A percentile compares a stretch with the other conserved stretches of the same genome.
These are phyloP conservation scores for Carnegiea gigantea DNA, from an alignment of 179 eudicot genomes.

Conservation along the genomic window DNA sequence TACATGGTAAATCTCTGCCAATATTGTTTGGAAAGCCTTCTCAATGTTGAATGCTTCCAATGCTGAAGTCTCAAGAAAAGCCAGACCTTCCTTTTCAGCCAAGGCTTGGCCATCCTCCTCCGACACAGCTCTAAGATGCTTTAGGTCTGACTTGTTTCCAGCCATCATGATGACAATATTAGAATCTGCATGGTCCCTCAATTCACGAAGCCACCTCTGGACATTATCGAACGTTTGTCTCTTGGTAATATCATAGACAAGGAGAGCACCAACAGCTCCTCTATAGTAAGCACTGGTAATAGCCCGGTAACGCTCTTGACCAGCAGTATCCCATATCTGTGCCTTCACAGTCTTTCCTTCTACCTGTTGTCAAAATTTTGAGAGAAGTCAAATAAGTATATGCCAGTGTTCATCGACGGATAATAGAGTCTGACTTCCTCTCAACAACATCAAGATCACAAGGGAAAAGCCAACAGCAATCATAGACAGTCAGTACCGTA, in stretches of 20 bases:
- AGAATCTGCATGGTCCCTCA: slow-evolving; percentile 92
- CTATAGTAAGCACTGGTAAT: slow-evolving; percentile 89
- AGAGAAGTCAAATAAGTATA: background rate
- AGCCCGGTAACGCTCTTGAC: slow-evolving; percentile 88
- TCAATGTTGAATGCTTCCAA: slow-evolving; percentile 83
- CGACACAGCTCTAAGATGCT: slow-evolving; percentile 70
- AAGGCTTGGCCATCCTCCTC: slow-evolving; percentile 69
- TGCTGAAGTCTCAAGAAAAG: slow-evolving; percentile 94
- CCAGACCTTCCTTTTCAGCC: slow-evolving; percentile 87
- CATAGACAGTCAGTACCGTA: background rate
- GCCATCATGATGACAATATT: slow-evolving; percentile 97
- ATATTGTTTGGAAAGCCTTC: slow-evolving; percentile 59
- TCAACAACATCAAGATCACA: background rate
- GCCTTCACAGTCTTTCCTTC: slow-evolving; percentile 90
- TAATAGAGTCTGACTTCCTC: background rate
- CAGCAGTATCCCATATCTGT: slow-evolving; percentile 94
- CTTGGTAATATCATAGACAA: slow-evolving; percentile 67
- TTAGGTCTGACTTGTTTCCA: slow-evolving; percentile 88
- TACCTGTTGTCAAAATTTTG: slow-evolving; percentile 39
- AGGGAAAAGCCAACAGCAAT: background rate
- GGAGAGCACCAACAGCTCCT: slow-evolving; percentile 83
- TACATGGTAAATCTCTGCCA: slow-evolving; percentile 55
- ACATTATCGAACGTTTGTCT: slow-evolving; percentile 84
- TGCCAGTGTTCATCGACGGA: background rate
- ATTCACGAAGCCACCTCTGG: slow-evolving; percentile 85